Evolutionary conservation across 2,329 filamentous ascomycete species (phyloP).

Genomic region (Fusarium multiceps): DNA sequence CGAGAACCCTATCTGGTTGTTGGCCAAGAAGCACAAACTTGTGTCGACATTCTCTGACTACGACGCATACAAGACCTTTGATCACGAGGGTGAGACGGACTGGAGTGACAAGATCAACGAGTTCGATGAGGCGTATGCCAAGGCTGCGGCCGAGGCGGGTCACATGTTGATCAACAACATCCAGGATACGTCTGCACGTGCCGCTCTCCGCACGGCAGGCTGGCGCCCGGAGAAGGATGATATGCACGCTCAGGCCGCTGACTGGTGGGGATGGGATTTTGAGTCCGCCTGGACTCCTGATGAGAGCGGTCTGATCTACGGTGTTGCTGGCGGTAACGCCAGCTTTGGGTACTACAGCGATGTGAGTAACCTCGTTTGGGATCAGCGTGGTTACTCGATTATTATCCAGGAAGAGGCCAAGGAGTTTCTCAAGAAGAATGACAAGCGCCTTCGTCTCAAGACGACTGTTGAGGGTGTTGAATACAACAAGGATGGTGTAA

Average conservation of each 20-base stretch:
- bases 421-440: conserved; percentile 66
- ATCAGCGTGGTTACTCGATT: conserved; percentile 70
- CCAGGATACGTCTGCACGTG: conserved; percentile 70
- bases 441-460: conserved; percentile 67
- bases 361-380: conserved; percentile 69
- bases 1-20: conserved; percentile 72
- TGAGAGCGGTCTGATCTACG: conserved; percentile 65
- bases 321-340: conserved; percentile 66
- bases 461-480: conserved; percentile 66
- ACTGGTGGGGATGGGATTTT: conserved; percentile 70
- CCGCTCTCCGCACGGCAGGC: conserved; percentile 67
- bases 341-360: conserved; percentile 72
- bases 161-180: conserved; percentile 67
- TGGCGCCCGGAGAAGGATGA: conserved; percentile 68
- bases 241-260: conserved; percentile 64
- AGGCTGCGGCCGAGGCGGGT: conserved; percentile 64
- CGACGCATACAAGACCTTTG: conserved; percentile 68
- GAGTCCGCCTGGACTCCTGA: conserved; percentile 69
- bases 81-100: conserved; percentile 65
- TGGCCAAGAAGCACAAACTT: conserved; percentile 69
- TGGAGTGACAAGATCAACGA: conserved; percentile 62
- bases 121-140: conserved; percentile 59
- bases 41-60: conserved; percentile 69
- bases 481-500: conserved; percentile 65
- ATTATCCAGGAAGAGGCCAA: conserved; percentile 68